A percentile compares a stretch with the other conserved stretches of the same genome.
phyloP scores from a whole-genome alignment of 805 yeast genomes.

The Starmerella tilneyi region DNA sequence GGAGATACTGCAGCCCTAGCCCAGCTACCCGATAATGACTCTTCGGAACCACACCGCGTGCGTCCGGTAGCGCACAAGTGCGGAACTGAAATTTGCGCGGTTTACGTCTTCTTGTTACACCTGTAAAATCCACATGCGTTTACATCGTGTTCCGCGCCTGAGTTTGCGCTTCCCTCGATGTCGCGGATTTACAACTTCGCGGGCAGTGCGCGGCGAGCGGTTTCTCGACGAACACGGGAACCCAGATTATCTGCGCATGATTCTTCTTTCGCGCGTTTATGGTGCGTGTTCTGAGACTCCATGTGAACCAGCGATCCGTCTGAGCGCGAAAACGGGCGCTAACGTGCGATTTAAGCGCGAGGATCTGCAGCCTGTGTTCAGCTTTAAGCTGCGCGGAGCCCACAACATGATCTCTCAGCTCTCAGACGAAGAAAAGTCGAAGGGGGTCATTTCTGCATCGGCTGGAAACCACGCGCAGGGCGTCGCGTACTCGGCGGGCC shows the following conservation, averaged over 20 bases:
- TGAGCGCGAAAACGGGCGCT: slow-evolving; percentile 66
- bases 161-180: not conserved
- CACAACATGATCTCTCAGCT: slow-evolving; percentile 92
- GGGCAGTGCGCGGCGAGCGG: not conserved
- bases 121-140: too few species aligned
- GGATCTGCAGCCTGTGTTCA: slow-evolving; percentile 87
- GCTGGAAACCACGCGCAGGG: slow-evolving; percentile 99
- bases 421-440: slow-evolving; percentile 44
- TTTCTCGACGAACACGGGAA: slow-evolving; percentile 37
- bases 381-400: slow-evolving; percentile 95
- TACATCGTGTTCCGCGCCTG: not conserved
- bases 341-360: slow-evolving; percentile 78
- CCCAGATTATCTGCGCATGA: slow-evolving; percentile 90
- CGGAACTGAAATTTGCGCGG: too few species aligned
- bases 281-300: slow-evolving; percentile 93
- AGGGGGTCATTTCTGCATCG: slow-evolving; percentile 94
- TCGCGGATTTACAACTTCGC: not conserved
- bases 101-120: too few species aligned
- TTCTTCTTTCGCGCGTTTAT: slow-evolving; percentile 84
- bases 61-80: not conserved
- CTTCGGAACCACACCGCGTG: not conserved
- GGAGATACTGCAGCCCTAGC: not conserved
- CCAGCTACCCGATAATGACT: not conserved
- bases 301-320: slow-evolving; percentile 57
- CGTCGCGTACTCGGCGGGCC: slow-evolving; percentile 83